Evolutionary conservation across 2,329 filamentous ascomycete genomes (phyloP), one percentile per base, ranked within the genome.

Genomic region (Fusarium subtropicale): DNA sequence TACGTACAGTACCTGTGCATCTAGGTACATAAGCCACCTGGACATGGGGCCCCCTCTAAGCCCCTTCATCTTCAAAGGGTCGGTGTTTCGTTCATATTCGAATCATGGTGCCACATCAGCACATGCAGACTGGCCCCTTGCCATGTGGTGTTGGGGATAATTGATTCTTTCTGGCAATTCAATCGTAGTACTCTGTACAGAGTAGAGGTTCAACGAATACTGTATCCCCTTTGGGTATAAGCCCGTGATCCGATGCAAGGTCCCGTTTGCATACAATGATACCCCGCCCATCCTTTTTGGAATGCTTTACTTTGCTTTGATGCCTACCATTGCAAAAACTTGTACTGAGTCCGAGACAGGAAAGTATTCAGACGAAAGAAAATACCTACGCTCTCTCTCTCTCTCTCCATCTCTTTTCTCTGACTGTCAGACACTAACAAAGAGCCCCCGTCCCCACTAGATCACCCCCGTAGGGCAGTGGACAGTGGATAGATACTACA

Each of bases 31-130:
- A 38, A 39, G 36, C 36, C 36, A 39, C 36, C 36, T 7, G 13
- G 36, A 39, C 36, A 39, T 39, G n/a, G 20, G 36, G 20, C 36
- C 36, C 36, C n/a, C 6, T 38, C n/a, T 18, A 38, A 38, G n/a
- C n/a, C 51, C 59, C n/a, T 48, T 61, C 33, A 31, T 9, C 15
- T 24, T 28, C 28, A 63, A 46, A 59, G 18, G 39, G 60, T 41
- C 30, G 16, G 28, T 56, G 44, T 57, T 59, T 46, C 20, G 53
- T 42, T 52, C 30, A 50, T 50, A 42, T 28, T 54, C 34, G 36
- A 71, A 71, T 57, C 50, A 50, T 63, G 42, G 52, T 69, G 68
- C 68, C 68, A 71, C 67, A 39, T 22, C 12, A 20, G n/a, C 36
- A 12, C n/a, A 41, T 33, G 33, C 56, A 46, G 24, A 13, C 42